A percentile compares a stretch with the other conserved stretches of the same genome.
These are phyloP conservation scores for Geotrichum citri-aurantii DNA, from an alignment of 1,139 yeast genomes.

Conservation along the genomic window DNA sequence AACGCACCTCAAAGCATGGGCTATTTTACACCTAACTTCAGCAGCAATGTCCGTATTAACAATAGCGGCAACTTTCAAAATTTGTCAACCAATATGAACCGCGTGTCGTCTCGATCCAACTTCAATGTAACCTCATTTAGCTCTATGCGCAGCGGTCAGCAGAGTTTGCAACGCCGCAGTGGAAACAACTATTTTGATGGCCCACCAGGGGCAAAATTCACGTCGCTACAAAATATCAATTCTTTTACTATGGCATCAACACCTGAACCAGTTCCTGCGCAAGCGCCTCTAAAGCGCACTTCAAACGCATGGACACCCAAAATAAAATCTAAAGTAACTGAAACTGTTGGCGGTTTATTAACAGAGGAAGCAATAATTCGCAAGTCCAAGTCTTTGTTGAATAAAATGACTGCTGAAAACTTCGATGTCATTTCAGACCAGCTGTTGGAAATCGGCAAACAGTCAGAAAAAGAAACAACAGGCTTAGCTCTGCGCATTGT, in stretches of 20 bases:
- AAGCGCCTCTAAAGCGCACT: constrained; percentile 49
- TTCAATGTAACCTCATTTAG: no score
- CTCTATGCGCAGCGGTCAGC: background rate
- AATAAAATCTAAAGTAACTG: constrained; percentile 37
- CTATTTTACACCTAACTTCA: background rate
- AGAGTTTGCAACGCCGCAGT: background rate
- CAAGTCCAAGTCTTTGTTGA: constrained; percentile 80
- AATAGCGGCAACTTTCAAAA: background rate
- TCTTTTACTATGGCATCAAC: no score
- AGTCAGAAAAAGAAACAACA: constrained; percentile 81
- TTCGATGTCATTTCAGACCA: constrained; percentile 77
- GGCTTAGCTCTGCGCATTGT: constrained; percentile 76
- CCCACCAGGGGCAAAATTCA: background rate
- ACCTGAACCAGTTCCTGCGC: constrained; percentile 13
- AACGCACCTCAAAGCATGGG: background rate
- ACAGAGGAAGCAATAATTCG: constrained; percentile 72
- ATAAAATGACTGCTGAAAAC: constrained; percentile 91
- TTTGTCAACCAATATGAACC: constrained; percentile 4
- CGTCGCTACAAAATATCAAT: background rate
- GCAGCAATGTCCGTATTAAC: background rate
- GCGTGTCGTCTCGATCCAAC: background rate
- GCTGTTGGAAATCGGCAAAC: constrained; percentile 70
- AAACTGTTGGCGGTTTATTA: constrained; percentile 42
- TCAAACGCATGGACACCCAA: constrained; percentile 94
- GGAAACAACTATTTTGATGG: background rate